Percentiles rank a stretch among this genome's conserved stretches.
These are phyloP conservation scores for Aspergillus sp. DNA, from an alignment of 2,329 filamentous ascomycete species.

Conservation along the genomic window DNA sequence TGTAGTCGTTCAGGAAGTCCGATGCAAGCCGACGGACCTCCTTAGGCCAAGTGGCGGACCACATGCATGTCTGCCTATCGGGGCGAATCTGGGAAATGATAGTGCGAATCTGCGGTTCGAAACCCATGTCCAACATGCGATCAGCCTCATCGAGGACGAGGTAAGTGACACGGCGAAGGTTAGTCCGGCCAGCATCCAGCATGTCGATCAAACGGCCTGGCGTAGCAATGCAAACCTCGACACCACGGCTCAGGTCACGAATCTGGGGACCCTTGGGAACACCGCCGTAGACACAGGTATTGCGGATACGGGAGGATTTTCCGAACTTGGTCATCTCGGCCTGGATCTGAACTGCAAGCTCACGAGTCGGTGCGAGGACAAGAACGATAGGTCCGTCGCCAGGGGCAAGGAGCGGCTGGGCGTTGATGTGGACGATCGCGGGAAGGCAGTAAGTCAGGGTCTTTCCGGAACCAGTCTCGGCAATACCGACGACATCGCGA, in stretches of 20 bases:
- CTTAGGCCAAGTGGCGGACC: slow-evolving; percentile 99
- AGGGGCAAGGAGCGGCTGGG: slow-evolving; percentile 87
- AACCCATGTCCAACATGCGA: slow-evolving; percentile 99
- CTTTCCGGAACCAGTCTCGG: slow-evolving; percentile 98
- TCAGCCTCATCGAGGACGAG: slow-evolving; percentile 97
- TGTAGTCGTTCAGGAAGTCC: slow-evolving; percentile 90
- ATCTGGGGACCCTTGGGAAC: slow-evolving; percentile 97
- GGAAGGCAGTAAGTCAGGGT: slow-evolving; percentile 96
- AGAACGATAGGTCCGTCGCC: slow-evolving; percentile 96
- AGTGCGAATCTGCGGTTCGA: slow-evolving; percentile 98
- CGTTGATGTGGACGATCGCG: slow-evolving; percentile 98
- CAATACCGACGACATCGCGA: slow-evolving; percentile 97
- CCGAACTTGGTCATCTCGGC: slow-evolving; percentile 98
- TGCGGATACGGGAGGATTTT: slow-evolving; percentile 93
- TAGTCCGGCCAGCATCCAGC: slow-evolving; percentile 95
- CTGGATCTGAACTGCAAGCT: slow-evolving; percentile 97
- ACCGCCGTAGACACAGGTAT: slow-evolving; percentile 98
- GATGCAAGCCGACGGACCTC: slow-evolving; percentile 86
- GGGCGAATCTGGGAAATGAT: slow-evolving; percentile 96
- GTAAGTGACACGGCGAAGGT: slow-evolving; percentile 95
- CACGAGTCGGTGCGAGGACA: slow-evolving; percentile 90
- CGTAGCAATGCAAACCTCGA: slow-evolving; percentile 97
- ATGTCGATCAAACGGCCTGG: slow-evolving; percentile 97
- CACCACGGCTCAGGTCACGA: slow-evolving; percentile 84
- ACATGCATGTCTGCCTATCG: slow-evolving; percentile 98